Evolutionary conservation across 331 rosid genomes (phyloP).

Genomic region (Cydonia oblonga): DNA sequence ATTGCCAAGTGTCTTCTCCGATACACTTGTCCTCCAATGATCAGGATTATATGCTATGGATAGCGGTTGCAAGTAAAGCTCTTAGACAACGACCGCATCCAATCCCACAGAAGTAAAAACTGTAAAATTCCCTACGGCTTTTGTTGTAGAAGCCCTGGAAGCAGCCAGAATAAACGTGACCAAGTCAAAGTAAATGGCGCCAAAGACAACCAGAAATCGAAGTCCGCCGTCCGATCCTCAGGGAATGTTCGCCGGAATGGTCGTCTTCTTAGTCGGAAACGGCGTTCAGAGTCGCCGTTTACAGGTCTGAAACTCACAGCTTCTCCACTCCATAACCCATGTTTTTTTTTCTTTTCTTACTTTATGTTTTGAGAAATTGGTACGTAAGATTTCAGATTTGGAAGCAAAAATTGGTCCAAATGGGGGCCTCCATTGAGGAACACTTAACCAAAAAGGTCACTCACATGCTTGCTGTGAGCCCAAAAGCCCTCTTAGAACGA

Average conservation of each 20-base stretch:
- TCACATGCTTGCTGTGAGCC: constrained; percentile 52
- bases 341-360: neutral
- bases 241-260: constrained; percentile 60
- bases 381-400: constrained; percentile 40
- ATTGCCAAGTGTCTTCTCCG: neutral
- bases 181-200: constrained; percentile 39
- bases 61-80: neutral
- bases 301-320: constrained; percentile 32
- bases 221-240: constrained; percentile 23
- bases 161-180: neutral
- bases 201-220: constrained; percentile 34
- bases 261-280: constrained; percentile 42
- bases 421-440: constrained; percentile 64
- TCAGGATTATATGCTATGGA: neutral
- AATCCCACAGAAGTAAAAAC: neutral
- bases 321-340: neutral
- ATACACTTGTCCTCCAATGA: neutral
- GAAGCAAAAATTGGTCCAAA: constrained; percentile 74
- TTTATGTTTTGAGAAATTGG: neutral
- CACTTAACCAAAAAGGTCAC: constrained; percentile 48
- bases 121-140: neutral
- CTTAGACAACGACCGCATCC: neutral
- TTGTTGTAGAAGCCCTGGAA: neutral
- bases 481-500: constrained; percentile 34
- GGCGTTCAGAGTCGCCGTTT: constrained; percentile 78